phyloP scores from a whole-genome alignment of 176 grass and related monocot species.

The Ananas comosus region DNA sequence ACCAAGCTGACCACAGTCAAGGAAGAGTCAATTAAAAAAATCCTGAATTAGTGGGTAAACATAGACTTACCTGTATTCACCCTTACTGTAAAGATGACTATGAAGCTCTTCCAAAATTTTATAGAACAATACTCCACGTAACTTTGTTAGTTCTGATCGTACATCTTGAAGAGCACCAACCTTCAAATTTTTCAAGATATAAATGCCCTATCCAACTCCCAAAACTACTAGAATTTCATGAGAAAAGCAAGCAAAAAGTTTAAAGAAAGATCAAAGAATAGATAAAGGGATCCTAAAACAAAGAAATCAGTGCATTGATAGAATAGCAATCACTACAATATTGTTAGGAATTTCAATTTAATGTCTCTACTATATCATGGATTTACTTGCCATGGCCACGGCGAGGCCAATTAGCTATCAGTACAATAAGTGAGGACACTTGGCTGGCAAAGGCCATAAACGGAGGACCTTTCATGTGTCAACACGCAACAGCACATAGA shows the following conservation, averaged over 20 bases:
- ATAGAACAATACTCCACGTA: constrained; percentile 79
- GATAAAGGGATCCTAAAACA: background rate
- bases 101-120: constrained; percentile 98
- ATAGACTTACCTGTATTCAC: constrained; percentile 51
- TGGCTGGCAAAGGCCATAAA: too few species aligned
- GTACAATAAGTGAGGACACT: too few species aligned
- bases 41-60: too few species aligned
- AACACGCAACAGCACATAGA: too few species aligned
- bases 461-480: too few species aligned
- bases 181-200: constrained; percentile 41
- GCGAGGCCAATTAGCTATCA: too few species aligned
- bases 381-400: background rate
- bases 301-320: too few species aligned
- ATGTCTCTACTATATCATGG: background rate
- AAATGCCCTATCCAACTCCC: constrained; percentile 12
- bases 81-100: constrained; percentile 85
- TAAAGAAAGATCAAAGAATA: constrained; percentile 1
- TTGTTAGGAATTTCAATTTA: too few species aligned
- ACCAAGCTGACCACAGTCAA: background rate
- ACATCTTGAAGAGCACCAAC: constrained; percentile 99
- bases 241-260: constrained; percentile 18
- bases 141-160: constrained; percentile 85
- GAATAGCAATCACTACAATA: too few species aligned
- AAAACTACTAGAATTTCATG: background rate
- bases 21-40: background rate